A percentile compares a stretch with the other conserved stretches of the same genome.
Conservation (phyloP, 2,329 filamentous ascomycete genomes). For the Xylariaceae sp. region DNA sequence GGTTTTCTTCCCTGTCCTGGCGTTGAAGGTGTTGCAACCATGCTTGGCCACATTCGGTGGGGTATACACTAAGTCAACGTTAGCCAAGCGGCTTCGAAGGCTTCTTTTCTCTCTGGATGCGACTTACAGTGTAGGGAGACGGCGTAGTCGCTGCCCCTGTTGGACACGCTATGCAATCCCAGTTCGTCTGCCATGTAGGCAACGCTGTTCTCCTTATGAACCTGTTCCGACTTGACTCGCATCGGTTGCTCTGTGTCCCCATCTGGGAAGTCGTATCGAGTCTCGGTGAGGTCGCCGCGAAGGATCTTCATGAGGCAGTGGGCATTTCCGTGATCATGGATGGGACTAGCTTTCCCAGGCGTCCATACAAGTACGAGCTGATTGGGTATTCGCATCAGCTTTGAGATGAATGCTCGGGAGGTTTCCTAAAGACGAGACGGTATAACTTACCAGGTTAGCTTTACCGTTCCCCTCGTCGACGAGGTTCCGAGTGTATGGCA, state of each 20-base stretch:
- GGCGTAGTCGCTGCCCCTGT: slow-evolving; percentile 74
- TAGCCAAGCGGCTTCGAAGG: slow-evolving; percentile 27
- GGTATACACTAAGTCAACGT: slow-evolving; percentile 65
- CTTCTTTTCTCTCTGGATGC: not conserved
- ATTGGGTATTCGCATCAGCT: slow-evolving; percentile 26
- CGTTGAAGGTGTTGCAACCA: slow-evolving; percentile 82
- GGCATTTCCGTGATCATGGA: slow-evolving; percentile 87
- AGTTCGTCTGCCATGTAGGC: slow-evolving; percentile 92
- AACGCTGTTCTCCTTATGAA: slow-evolving; percentile 71
- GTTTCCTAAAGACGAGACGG: not conserved
- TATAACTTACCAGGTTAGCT: slow-evolving; percentile 50
- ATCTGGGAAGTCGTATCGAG: slow-evolving; percentile 74
- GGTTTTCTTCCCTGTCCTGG: slow-evolving; percentile 71
- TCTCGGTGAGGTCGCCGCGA: slow-evolving; percentile 77
- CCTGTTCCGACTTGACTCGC: slow-evolving; percentile 66
- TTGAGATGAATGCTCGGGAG: not conserved
- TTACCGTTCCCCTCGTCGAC: slow-evolving; percentile 85
- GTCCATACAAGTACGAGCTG: slow-evolving; percentile 89
- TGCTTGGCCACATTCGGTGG: slow-evolving; percentile 84
- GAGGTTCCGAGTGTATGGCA: slow-evolving; percentile 83
- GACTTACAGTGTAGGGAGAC: slow-evolving; percentile 76
- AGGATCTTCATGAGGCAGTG: slow-evolving; percentile 94
- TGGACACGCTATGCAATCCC: slow-evolving; percentile 81
- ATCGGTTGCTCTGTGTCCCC: slow-evolving; percentile 57
- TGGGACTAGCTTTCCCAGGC: slow-evolving; percentile 78